Percentiles rank a stretch among this genome's conserved stretches.
These are phyloP conservation scores for Logfia minima DNA, from an alignment of 129 eudicot species.

Conservation along the genomic window DNA sequence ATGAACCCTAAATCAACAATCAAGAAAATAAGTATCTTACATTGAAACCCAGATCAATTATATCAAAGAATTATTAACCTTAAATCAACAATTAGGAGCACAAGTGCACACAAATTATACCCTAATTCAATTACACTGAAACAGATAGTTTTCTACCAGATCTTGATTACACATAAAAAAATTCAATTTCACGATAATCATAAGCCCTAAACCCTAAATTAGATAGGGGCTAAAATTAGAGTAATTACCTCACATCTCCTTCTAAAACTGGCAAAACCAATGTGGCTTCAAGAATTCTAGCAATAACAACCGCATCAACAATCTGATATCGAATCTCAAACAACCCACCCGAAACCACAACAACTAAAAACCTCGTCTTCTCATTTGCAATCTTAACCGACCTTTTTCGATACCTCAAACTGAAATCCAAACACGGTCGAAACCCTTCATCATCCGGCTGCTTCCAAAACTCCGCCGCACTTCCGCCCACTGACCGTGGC, in stretches of 20 bases:
- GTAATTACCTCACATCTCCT: conserved; percentile 60
- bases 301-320: conserved; percentile 72
- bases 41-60: background rate
- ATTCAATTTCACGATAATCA: background rate
- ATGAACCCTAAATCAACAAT: conserved; percentile 7
- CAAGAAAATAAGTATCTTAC: background rate
- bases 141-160: background rate
- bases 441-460: conserved; percentile 67
- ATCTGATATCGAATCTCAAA: conserved; percentile 69
- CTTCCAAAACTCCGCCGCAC: conserved; percentile 49
- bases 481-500: conserved; percentile 33
- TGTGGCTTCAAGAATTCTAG: conserved; percentile 71
- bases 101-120: background rate
- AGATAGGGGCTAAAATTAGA: background rate
- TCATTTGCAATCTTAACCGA: conserved; percentile 52
- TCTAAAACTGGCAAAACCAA: conserved; percentile 64
- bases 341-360: conserved; percentile 67
- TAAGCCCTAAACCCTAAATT: conserved; percentile 6
- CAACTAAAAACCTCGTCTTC: conserved; percentile 63
- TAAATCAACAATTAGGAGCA: conserved; percentile 13
- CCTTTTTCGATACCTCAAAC: conserved; percentile 46
- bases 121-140: background rate
- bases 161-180: background rate
- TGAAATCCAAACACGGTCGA: conserved; percentile 55
- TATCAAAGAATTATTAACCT: background rate